Conservation (phyloP, 805 yeast genomes). For the Metschnikowia picachoensis region DNA sequence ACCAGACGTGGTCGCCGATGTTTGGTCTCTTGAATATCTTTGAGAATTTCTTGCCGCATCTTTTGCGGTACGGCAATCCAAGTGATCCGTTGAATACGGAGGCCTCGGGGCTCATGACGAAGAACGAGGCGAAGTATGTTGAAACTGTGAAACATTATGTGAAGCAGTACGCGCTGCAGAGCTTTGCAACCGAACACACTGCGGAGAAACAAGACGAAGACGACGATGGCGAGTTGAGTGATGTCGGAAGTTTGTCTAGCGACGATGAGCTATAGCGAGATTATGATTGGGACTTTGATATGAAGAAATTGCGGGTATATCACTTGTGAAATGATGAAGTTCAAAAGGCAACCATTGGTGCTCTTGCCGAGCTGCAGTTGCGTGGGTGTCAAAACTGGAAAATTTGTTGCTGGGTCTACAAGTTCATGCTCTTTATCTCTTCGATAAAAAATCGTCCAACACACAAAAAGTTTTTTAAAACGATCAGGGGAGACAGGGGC, state of each 20-base stretch:
- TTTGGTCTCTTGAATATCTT: slow-evolving; percentile 87
- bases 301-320: too few relatives aligned
- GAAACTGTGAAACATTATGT: slow-evolving; percentile 73
- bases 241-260: slow-evolving; percentile 47
- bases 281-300: too few relatives aligned
- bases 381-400: too few relatives aligned
- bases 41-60: slow-evolving; percentile 89
- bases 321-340: too few relatives aligned
- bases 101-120: slow-evolving; percentile 75
- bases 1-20: slow-evolving; percentile 98
- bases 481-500: too few relatives aligned
- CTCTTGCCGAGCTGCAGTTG: too few relatives aligned
- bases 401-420: too few relatives aligned
- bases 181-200: slow-evolving; percentile 39
- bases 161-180: slow-evolving; percentile 49
- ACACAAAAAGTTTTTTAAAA: too few relatives aligned
- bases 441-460: too few relatives aligned
- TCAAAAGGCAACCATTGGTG: too few relatives aligned
- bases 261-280: slow-evolving; percentile 32
- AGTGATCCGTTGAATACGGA: slow-evolving; percentile 90
- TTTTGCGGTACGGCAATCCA: slow-evolving; percentile 88
- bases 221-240: slow-evolving; percentile 43
- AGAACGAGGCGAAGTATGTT: slow-evolving; percentile 63
- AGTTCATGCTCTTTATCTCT: too few relatives aligned
- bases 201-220: slow-evolving; percentile 30